Conservation (phyloP, 202 grass and related monocot genomes). For the Elaeis oleifera region DNA sequence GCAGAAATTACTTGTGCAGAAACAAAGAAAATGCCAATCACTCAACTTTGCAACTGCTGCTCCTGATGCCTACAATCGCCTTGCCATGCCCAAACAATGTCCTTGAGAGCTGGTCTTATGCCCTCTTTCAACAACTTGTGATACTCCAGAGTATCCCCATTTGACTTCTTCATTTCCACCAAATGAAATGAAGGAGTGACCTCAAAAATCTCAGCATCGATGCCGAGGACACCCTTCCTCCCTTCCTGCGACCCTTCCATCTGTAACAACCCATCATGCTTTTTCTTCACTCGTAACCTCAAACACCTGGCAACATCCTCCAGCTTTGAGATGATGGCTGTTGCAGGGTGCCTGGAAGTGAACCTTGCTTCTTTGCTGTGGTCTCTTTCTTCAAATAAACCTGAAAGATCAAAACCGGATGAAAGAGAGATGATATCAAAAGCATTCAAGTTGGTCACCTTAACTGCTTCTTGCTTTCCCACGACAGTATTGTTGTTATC, state of each 20-base stretch:
- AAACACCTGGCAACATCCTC: slow-evolving; percentile 42
- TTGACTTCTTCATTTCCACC: slow-evolving; percentile 66
- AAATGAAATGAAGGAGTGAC: slow-evolving; percentile 47
- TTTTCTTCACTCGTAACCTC: slow-evolving; percentile 77
- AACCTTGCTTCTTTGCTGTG: slow-evolving; percentile 54
- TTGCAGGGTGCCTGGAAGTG: slow-evolving; percentile 51
- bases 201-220: slow-evolving; percentile 71
- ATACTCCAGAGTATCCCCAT: slow-evolving; percentile 64
- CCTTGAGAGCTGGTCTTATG: slow-evolving; percentile 54
- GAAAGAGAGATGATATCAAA: slow-evolving; percentile 91
- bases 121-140: slow-evolving; percentile 42
- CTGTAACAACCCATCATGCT: slow-evolving; percentile 54
- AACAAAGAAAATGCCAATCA: no score
- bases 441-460: slow-evolving; percentile 56
- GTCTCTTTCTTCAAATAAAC: slow-evolving; percentile 46
- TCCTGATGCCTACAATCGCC: slow-evolving; percentile 14
- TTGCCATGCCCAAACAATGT: slow-evolving; percentile 66
- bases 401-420: slow-evolving; percentile 66
- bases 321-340: slow-evolving; percentile 48
- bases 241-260: slow-evolving; percentile 52
- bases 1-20: no score
- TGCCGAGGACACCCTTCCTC: slow-evolving; percentile 53
- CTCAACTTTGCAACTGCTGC: not conserved
- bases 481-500: slow-evolving; percentile 15
- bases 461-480: slow-evolving; percentile 28